Base-by-base conservation (phyloP, 495 filamentous ascomycete species). In the Daldinia caldariorum region DNA sequence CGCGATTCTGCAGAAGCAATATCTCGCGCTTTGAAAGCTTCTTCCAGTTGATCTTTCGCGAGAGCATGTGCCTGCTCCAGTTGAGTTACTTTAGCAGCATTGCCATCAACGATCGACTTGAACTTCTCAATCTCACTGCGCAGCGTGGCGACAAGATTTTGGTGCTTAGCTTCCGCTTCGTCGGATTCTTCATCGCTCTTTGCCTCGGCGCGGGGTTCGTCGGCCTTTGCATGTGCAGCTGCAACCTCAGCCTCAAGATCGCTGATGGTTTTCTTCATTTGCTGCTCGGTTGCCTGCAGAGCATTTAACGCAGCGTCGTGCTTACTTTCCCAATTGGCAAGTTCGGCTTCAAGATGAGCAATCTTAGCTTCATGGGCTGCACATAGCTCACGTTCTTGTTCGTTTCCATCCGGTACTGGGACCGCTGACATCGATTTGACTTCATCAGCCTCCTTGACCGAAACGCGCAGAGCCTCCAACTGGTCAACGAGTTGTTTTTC, bases 71-170 rank as follows among this genome's bases (percentile, higher is more conserved):
- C 83, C 54, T 86, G 79, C 76, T 94, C 91, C 14, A 93, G 80
- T 65, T 86, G 83, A 14, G 85, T 79, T 69, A 94, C 89, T 63
- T 86, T 89, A 37, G 83, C 78, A 35, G 87, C 77, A 70, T 91
- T 90, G 63, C 78, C 79, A 45, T 86, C 85, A 71, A 93, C 88
- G 29, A 89, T 87, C 14, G 84, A 77, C 80, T 91, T 94, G 78
- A 96, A 92, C 64, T 91, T 87, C 32, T 92, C 89, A 62, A 98
- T 90, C 70, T 94, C 88, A 61, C 81, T 83, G 66, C 91, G 90
- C 45, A 99, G 79, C 34, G 83, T 80, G 34, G 85, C 82, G 34
- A 97, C 84, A 39, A 89, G 75, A 38, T 90, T 85, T 61, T 90
- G 82, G 66, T 97, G 91, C 71, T 85, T 85, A 12, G 60, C 74